Evolutionary conservation across 2,329 filamentous ascomycete genomes (phyloP), one percentile per base, ranked within the genome.

Genomic region (Ploettnerulaceae sp.): DNA sequence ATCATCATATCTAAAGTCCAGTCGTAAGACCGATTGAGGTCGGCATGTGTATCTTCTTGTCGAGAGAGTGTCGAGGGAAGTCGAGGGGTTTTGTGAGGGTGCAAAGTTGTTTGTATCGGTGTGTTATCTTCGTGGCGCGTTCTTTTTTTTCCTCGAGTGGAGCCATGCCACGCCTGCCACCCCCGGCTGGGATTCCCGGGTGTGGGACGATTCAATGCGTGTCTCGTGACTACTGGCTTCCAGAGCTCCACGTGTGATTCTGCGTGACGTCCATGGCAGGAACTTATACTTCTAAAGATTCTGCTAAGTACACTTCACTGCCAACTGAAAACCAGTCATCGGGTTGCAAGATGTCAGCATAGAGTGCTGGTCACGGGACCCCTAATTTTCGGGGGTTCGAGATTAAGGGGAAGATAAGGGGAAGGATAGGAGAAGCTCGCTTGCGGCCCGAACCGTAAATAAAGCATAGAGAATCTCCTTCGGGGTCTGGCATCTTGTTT

Each of bases 141-240:
- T 25, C 14, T 31, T 31, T 25, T 31, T 41, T 41, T 41, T 41
- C 37, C 12, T 26, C 9, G 38, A 29, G 38, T 41, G 38, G 38
- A 41, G 26, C 38, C 38, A 28, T 24, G 25, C 12, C 35, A 37
- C 35, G 35, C 15, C 18, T n/a, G n/a, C n/a, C n/a, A n/a, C n/a
- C n/a, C n/a, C n/a, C n/a, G n/a, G 14, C 26, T 29, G 7, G 26
- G 26, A n/a, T 9, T 29, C 9, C 26, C 26, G 9, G 7, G 26
- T 29, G 26, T n/a, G n/a, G n/a, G 26, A 9, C 7, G 7, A n/a
- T 29, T 29, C 3, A 29, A 8, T 29, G 26, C 26, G 26, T 8
- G 26, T 29, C 26, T 29, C 26, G 26, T 29, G 26, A 29, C 7
- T 29, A 29, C 14, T 29, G 4, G 26, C 26, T 29, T 3, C n/a